Base-by-base conservation (phyloP, 345 rosid genomes). In the Citrus medica region DNA sequence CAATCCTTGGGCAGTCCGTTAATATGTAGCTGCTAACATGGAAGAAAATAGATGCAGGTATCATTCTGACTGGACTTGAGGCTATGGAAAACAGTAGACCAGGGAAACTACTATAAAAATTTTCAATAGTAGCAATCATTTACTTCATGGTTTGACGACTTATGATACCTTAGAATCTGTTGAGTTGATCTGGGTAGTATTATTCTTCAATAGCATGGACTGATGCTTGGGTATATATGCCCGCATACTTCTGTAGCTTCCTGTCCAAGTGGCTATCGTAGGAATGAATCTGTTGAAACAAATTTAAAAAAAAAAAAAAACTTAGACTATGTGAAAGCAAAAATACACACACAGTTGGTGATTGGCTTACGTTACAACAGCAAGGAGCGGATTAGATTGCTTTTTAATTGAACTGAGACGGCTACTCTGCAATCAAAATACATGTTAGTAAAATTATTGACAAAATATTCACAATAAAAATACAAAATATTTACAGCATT, bases 241-340 rank as follows among this genome's bases (percentile, higher is more conserved):
- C 78, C 79, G 84, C 92, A 95, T 91, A 70, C 87, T 87, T 83
- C 98, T 84, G 83, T 89, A 88, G 79, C 93, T 92, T 71, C 98
- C 98, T 0, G 94, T 89, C 92, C 93, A 95, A 24, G 97, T 93
- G 75, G 92, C 63, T 84, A 95, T 81, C 10, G 99, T 93, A 19
- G 99, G 98, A 79, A 83, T 62, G 80, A 93, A 93, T 70, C 98
- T 95, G 81, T 61, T 73, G 28, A 84, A 78, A 27, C 66, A 59
- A 30, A 75, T 71, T 28, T 64, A 64, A 9, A 42, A 9, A 75
- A 71, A 2, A 67, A 9, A 37, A 12, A 70, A 69, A 4, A 58
- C 25, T 25, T 13, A 67, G 42, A 46, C 56, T 25, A 9, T 38
- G 63, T 61, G 37, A 58, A 21, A 19, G 38, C 24, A 56, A 21